phyloP scores from a whole-genome alignment of 257 asterid genomes.

The Handroanthus guayacan region DNA sequence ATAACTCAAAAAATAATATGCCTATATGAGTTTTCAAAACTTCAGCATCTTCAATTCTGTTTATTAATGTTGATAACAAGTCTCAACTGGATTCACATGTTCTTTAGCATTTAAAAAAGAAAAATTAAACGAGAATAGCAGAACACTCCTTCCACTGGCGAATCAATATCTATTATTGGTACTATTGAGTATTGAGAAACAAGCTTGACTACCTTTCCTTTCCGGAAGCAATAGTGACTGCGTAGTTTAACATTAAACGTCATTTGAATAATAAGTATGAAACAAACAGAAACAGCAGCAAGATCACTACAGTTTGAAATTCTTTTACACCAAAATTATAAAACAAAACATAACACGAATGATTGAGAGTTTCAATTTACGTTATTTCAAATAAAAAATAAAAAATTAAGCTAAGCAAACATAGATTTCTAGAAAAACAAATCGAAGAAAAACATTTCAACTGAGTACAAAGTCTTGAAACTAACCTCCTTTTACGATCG shows the following conservation, averaged over 20 bases:
- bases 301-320: neutral
- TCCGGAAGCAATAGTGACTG: slow-evolving; percentile 5
- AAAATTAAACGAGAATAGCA: neutral
- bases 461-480: neutral
- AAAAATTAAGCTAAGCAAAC: slow-evolving; percentile 27
- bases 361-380: slow-evolving; percentile 24
- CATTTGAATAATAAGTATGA: neutral
- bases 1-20: slow-evolving; percentile 11
- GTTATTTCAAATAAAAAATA: neutral
- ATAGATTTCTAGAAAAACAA: neutral
- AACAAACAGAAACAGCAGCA: neutral
- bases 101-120: neutral
- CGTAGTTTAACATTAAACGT: neutral
- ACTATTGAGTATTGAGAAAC: neutral
- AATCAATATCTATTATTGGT: neutral
- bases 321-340: neutral
- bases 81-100: neutral
- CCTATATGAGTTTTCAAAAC: neutral
- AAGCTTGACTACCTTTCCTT: neutral
- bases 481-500: slow-evolving; percentile 79
- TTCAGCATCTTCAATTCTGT: neutral
- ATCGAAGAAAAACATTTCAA: slow-evolving; percentile 1
- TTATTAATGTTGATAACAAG: neutral
- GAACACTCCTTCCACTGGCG: neutral
- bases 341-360: neutral